Conservation (phyloP, 2,329 filamentous ascomycete genomes). For the Alternaria gansuensis region DNA sequence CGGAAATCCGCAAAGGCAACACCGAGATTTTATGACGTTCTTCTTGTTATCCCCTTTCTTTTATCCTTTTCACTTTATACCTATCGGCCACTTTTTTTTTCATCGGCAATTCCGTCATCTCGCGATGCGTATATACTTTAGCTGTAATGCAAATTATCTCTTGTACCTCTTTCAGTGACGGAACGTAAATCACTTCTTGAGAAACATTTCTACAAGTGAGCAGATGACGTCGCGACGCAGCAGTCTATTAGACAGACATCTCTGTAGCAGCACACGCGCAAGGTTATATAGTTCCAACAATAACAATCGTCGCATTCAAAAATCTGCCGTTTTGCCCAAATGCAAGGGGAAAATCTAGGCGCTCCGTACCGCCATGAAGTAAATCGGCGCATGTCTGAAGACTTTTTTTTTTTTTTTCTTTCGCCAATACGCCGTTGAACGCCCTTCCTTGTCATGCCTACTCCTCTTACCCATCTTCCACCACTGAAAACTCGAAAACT, state of each 20-base stretch:
- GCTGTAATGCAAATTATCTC: not conserved
- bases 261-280: not conserved
- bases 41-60: not conserved
- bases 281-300: too few relatives aligned
- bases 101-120: not conserved
- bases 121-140: not conserved
- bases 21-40: constrained; percentile 48
- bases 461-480: not conserved
- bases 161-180: not conserved
- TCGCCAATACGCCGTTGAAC: constrained; percentile 19
- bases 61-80: not conserved
- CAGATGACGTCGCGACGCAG: not conserved
- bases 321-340: not conserved
- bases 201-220: not conserved
- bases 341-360: not conserved
- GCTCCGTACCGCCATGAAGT: constrained; percentile 1
- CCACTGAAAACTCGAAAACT: not conserved
- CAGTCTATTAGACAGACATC: not conserved
- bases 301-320: not conserved
- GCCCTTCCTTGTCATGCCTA: constrained; percentile 12
- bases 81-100: not conserved
- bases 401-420: too few relatives aligned
- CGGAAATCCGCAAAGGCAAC: constrained; percentile 75
- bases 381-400: not conserved
- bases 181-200: not conserved